phyloP scores from a whole-genome alignment of 139 green algal genomes.

The Tetradesmus obliquus region DNA sequence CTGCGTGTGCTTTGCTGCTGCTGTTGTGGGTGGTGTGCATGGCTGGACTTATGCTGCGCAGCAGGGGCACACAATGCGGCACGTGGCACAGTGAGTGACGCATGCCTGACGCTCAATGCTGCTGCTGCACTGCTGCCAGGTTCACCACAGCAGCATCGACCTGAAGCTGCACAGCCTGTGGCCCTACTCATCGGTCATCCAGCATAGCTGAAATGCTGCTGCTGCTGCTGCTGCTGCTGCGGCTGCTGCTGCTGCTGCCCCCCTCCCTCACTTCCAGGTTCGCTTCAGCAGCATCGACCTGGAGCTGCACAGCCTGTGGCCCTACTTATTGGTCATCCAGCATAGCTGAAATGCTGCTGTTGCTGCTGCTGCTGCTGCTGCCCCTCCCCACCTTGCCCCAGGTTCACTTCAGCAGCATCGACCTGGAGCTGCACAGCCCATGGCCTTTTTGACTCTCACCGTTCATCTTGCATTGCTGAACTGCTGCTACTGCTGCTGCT shows the following conservation, averaged over 20 bases:
- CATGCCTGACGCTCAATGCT: too few species aligned
- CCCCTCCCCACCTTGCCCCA: slow-evolving; percentile 50
- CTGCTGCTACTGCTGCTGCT: neutral
- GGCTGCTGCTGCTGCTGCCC: too few species aligned
- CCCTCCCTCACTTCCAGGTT: slow-evolving; percentile 67
- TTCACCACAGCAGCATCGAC: slow-evolving; percentile 91
- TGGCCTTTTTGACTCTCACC: too few species aligned
- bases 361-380: too few species aligned
- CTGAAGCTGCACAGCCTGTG: slow-evolving; percentile 93
- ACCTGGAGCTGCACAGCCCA: slow-evolving; percentile 92
- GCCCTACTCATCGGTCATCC: neutral
- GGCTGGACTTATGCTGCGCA: too few species aligned
- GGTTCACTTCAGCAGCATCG: slow-evolving; percentile 89
- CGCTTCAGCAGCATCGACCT: slow-evolving; percentile 93
- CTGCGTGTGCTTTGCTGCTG: neutral
- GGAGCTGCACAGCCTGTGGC: slow-evolving; percentile 83
- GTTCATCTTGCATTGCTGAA: neutral
- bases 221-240: neutral
- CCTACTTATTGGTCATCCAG: neutral
- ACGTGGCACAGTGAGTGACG: too few species aligned
- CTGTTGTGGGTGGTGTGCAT: neutral
- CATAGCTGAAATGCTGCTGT: too few species aligned
- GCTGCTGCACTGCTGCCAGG: slow-evolving; percentile 50
- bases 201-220: neutral
- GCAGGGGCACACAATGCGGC: too few species aligned